Conservation (phyloP, 441 rosid genomes). For the Erysimum pusillum region DNA sequence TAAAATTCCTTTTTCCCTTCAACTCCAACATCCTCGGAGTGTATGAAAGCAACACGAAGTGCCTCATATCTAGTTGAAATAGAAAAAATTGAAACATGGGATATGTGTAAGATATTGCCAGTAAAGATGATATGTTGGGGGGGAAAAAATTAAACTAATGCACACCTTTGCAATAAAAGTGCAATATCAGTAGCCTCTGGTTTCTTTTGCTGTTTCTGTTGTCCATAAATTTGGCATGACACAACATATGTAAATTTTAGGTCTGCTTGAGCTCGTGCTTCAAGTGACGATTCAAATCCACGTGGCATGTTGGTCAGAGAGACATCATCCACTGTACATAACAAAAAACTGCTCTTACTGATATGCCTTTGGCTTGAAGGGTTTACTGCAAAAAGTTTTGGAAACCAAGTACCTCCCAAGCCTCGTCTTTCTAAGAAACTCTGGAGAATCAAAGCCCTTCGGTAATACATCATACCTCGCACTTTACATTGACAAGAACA, state of each 20-base stretch:
- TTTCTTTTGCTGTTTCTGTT: conserved; percentile 86
- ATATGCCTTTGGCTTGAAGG: conserved; percentile 18
- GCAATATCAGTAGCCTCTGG: conserved; percentile 95
- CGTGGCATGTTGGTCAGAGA: conserved; percentile 61
- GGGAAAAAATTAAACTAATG: not conserved
- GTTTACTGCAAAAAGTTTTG: conserved; percentile 17
- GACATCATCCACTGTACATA: conserved; percentile 60
- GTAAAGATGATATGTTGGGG: not conserved
- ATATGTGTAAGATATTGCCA: conserved; percentile 12
- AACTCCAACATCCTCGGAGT: conserved; percentile 75
- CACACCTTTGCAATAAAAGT: conserved; percentile 85
- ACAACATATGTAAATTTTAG: conserved; percentile 95
- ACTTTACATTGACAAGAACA: conserved; percentile 61
- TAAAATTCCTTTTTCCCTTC: conserved; percentile 77
- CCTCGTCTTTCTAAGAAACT: conserved; percentile 85
- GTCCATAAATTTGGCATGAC: conserved; percentile 98
- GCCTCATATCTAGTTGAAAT: conserved; percentile 78
- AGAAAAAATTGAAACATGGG: conserved; percentile 20
- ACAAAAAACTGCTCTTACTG: conserved; percentile 39
- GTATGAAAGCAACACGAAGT: conserved; percentile 97
- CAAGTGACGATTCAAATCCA: conserved; percentile 81
- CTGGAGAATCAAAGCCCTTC: conserved; percentile 98
- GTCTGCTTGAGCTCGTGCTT: conserved; percentile 95
- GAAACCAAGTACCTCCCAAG: conserved; percentile 67
- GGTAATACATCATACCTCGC: conserved; percentile 99